phyloP scores from a whole-genome alignment of 805 yeast species.

The Metschnikowia reukaufii region DNA sequence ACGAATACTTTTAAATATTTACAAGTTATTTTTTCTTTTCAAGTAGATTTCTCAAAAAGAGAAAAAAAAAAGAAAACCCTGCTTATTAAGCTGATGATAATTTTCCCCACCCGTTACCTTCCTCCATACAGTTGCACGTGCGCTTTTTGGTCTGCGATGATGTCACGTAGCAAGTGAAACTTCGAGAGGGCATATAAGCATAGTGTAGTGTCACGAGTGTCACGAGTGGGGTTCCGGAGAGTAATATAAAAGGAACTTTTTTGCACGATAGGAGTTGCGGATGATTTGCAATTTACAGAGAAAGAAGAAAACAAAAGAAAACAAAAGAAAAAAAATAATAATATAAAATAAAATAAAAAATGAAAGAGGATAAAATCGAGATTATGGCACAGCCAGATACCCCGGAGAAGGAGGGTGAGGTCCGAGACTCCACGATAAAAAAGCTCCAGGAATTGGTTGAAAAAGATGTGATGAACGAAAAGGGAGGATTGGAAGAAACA shows the following conservation, averaged over 20 bases:
- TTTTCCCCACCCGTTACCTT: background rate
- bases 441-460: slow-evolving; percentile 29
- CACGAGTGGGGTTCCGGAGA: too few species aligned
- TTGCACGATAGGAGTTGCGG: too few species aligned
- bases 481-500: background rate
- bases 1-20: too few species aligned
- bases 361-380: slow-evolving; percentile 22
- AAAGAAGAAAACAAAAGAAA: too few species aligned
- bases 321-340: too few species aligned
- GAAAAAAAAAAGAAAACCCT: background rate
- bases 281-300: too few species aligned
- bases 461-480: slow-evolving; percentile 18
- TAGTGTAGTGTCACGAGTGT: too few species aligned
- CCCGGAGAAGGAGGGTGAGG: slow-evolving; percentile 4
- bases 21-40: too few species aligned
- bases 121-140: background rate
- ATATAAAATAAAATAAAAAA: background rate
- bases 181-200: slow-evolving; percentile 9
- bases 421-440: slow-evolving; percentile 21
- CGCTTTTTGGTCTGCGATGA: background rate
- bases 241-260: too few species aligned
- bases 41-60: too few species aligned
- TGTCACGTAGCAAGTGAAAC: slow-evolving; percentile 7
- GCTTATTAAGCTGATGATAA: background rate
- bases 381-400: slow-evolving; percentile 29